phyloP scores from a whole-genome alignment of 2,329 filamentous ascomycete species.

The Fusarium incarnatum region DNA sequence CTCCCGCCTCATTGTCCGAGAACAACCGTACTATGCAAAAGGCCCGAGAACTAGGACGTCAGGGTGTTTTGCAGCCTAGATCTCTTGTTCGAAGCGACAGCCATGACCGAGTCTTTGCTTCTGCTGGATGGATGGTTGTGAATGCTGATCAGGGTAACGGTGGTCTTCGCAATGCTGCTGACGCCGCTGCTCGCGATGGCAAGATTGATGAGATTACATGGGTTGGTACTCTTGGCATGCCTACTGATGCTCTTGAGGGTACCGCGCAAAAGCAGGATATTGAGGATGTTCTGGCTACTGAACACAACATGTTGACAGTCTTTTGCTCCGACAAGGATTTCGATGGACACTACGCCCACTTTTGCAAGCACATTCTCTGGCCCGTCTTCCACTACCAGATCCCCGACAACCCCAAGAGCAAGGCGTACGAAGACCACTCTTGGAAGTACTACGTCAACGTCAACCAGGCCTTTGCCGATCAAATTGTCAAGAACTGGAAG shows the following conservation, averaged over 20 bases:
- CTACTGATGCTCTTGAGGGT: constrained; percentile 84
- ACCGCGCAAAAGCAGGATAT: constrained; percentile 84
- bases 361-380: constrained; percentile 98
- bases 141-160: constrained; percentile 92
- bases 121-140: constrained; percentile 85
- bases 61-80: constrained; percentile 68
- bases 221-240: constrained; percentile 94
- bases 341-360: constrained; percentile 93
- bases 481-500: constrained; percentile 92
- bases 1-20: constrained; percentile 80
- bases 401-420: constrained; percentile 97
- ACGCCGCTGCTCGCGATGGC: constrained; percentile 78
- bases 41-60: constrained; percentile 67
- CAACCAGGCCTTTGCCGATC: constrained; percentile 93
- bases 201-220: constrained; percentile 82
- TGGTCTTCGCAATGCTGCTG: constrained; percentile 87
- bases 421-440: constrained; percentile 96
- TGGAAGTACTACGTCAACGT: constrained; percentile 95
- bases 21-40: constrained; percentile 69
- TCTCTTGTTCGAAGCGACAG: constrained; percentile 67
- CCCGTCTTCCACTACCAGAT: constrained; percentile 99
- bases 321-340: constrained; percentile 92
- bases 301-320: constrained; percentile 85
- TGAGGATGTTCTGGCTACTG: constrained; percentile 80
- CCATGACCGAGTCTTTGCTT: constrained; percentile 77